Conservation (phyloP, 768 basidiomycete species). For the Pleurotus citrinopileatus region DNA sequence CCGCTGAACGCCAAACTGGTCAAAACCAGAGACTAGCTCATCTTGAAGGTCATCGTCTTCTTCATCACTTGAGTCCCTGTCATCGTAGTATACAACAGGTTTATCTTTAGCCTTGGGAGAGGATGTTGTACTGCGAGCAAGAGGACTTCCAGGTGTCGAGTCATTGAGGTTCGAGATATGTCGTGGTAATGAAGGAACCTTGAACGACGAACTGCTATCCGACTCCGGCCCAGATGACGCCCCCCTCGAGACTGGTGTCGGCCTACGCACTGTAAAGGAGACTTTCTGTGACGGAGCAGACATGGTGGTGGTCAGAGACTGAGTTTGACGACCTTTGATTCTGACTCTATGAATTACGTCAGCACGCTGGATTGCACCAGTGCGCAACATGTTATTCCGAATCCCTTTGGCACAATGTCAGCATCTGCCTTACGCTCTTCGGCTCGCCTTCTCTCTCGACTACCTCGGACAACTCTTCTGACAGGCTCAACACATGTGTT, state of each 20-base stretch:
- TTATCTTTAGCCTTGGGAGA: slow-evolving; percentile 36
- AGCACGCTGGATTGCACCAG: not conserved
- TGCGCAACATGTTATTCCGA: not conserved
- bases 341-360: not conserved
- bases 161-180: slow-evolving; percentile 39
- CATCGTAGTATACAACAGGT: slow-evolving; percentile 21
- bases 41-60: slow-evolving; percentile 56
- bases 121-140: slow-evolving; percentile 44
- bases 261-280: slow-evolving; percentile 84
- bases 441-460: not conserved
- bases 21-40: slow-evolving; percentile 70
- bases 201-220: slow-evolving; percentile 50
- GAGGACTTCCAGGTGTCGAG: slow-evolving; percentile 52
- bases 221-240: slow-evolving; percentile 65
- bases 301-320: slow-evolving; percentile 13
- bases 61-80: slow-evolving; percentile 56
- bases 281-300: slow-evolving; percentile 37
- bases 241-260: slow-evolving; percentile 64
- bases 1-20: slow-evolving; percentile 78
- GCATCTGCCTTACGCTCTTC: slow-evolving; percentile 1
- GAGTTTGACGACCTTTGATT: not conserved
- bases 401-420: not conserved
- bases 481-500: not conserved
- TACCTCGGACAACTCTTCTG: not conserved
- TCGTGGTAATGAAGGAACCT: slow-evolving; percentile 57